A percentile compares a stretch with the other conserved stretches of the same genome.
These are phyloP conservation scores for Polysphondylium violaceum DNA, from an alignment of 78 protist genomes.

Conservation along the genomic window DNA sequence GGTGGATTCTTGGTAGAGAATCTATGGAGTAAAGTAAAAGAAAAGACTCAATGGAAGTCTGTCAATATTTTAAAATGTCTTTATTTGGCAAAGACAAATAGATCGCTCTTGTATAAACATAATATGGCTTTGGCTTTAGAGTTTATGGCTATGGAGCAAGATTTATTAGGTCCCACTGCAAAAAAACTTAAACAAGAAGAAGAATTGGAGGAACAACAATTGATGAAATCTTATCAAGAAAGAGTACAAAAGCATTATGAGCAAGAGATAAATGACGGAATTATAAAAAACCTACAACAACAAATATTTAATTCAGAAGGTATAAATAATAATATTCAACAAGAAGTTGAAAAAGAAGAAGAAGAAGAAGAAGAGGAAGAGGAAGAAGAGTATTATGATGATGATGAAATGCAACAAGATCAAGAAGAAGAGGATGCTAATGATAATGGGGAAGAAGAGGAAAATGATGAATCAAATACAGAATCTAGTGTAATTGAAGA, in stretches of 20 bases:
- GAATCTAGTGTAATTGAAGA: neutral
- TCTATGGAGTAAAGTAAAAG: slow-evolving; percentile 62
- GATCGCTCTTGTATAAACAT: slow-evolving; percentile 42
- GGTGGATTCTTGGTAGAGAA: slow-evolving; percentile 27
- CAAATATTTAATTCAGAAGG: slow-evolving; percentile 39
- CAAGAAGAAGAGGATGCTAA: slow-evolving; percentile 7
- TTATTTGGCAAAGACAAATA: slow-evolving; percentile 65
- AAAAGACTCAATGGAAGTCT: slow-evolving; percentile 51
- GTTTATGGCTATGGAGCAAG: slow-evolving; percentile 74
- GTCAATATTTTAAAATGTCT: slow-evolving; percentile 66
- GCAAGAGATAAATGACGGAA: slow-evolving; percentile 30
- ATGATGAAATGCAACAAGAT: neutral
- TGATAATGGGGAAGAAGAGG: neutral
- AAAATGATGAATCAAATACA: neutral
- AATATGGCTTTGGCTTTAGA: slow-evolving; percentile 65
- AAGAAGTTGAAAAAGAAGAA: slow-evolving; percentile 6
- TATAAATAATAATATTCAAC: slow-evolving; percentile 2
- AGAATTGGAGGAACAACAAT: neutral
- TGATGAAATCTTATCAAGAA: slow-evolving; percentile 14
- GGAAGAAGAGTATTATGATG: neutral
- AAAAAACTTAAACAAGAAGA: slow-evolving; percentile 35
- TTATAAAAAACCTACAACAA: slow-evolving; percentile 18
- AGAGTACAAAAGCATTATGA: slow-evolving; percentile 36
- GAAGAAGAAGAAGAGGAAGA: neutral
- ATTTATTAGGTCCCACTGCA: slow-evolving; percentile 60